These are phyloP conservation scores for Euphorbia pulcherrima DNA, from an alignment of 345 rosid species.

Conservation along the genomic window DNA sequence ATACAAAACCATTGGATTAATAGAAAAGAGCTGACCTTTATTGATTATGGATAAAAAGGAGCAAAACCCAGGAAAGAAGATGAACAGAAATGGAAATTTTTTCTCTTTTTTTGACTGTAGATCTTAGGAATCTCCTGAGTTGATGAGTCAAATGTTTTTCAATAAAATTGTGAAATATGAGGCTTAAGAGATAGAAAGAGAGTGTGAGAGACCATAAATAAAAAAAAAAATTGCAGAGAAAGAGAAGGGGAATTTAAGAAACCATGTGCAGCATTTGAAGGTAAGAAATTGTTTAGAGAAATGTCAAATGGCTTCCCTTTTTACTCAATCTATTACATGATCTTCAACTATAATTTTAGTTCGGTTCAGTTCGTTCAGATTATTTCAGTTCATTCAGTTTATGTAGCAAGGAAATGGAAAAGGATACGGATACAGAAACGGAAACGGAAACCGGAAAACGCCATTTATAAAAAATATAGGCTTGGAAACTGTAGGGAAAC, in stretches of 20 bases:
- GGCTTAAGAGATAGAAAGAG: conserved; percentile 20
- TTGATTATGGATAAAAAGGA: background rate
- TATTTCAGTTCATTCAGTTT: no score
- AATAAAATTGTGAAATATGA: conserved; percentile 24
- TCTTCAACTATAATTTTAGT: no score
- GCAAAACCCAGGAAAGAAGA: conserved; percentile 26
- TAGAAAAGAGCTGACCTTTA: conserved; percentile 30
- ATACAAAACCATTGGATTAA: background rate
- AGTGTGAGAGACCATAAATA: conserved; percentile 31
- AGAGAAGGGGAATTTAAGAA: conserved; percentile 31
- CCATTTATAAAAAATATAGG: no score
- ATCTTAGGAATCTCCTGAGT: conserved; percentile 41
- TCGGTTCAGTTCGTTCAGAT: no score
- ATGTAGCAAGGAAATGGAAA: no score
- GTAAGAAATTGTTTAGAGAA: conserved; percentile 55
- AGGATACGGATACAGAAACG: no score
- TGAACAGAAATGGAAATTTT: conserved; percentile 14
- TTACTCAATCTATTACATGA: background rate
- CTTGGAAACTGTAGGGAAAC: no score
- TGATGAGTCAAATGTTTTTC: conserved; percentile 40
- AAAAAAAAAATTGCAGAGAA: conserved; percentile 26
- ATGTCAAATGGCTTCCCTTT: conserved; percentile 33
- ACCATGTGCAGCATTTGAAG: conserved; percentile 67
- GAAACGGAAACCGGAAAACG: no score
- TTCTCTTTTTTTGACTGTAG: conserved; percentile 36